Evolutionary conservation across 768 basidiomycete species (phyloP).

Genomic region (Candolleomyces aberdarensis): DNA sequence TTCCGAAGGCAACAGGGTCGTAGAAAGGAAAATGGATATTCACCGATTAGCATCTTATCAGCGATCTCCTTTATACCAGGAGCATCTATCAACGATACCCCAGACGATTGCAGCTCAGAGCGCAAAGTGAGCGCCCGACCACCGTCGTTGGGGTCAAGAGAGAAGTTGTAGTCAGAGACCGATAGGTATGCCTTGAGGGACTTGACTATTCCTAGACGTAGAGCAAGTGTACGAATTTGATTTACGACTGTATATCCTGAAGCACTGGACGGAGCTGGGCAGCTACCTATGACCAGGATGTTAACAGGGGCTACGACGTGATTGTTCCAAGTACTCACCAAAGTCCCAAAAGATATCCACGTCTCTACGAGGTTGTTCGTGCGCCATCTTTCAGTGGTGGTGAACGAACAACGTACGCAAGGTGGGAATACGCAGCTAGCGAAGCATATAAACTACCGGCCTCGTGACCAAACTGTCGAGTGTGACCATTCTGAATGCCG

Average conservation of each 20-base stretch:
- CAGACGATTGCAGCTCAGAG: slow-evolving; percentile 27
- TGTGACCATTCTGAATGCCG: too few relatives aligned
- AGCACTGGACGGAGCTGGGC: slow-evolving; percentile 21
- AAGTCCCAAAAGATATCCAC: slow-evolving; percentile 24
- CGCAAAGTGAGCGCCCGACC: slow-evolving; percentile 13
- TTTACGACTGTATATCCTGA: slow-evolving; percentile 25
- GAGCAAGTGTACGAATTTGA: slow-evolving; percentile 22
- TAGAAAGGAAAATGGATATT: neutral
- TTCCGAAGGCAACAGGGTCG: neutral
- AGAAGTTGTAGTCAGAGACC: slow-evolving; percentile 16
- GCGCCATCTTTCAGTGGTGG: neutral
- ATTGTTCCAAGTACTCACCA: slow-evolving; percentile 14
- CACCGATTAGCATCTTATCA: slow-evolving; percentile 27
- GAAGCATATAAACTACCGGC: too few relatives aligned
- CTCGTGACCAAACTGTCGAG: neutral
- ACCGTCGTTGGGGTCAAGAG: neutral
- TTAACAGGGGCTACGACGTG: neutral
- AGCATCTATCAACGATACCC: slow-evolving; percentile 28
- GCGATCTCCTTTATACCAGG: slow-evolving; percentile 22
- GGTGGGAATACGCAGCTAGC: neutral
- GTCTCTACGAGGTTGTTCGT: neutral
- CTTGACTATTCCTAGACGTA: slow-evolving; percentile 25
- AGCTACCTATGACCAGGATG: slow-evolving; percentile 22
- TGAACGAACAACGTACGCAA: neutral
- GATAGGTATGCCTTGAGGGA: slow-evolving; percentile 30